phyloP scores from a whole-genome alignment of 345 rosid genomes.

The Salix brachista region DNA sequence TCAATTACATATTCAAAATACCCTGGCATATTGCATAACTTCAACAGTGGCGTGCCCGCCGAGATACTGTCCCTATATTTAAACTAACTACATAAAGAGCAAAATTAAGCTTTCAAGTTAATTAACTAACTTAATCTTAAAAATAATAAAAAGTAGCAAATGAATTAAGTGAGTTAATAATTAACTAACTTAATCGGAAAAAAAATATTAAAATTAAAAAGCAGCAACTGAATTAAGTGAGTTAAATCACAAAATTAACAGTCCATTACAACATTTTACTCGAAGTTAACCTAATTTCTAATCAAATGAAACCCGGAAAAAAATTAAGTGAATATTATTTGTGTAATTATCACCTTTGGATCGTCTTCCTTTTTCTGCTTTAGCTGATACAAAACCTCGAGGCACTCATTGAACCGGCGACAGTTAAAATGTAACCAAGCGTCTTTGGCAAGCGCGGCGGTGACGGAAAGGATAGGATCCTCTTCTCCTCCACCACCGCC shows the following conservation, averaged over 20 bases:
- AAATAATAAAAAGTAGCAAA: not conserved
- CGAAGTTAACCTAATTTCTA: not conserved
- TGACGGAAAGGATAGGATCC: conserved; percentile 20
- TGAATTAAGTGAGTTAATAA: not conserved
- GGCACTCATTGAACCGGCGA: conserved; percentile 62
- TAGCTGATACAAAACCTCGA: conserved; percentile 62
- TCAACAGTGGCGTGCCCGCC: not conserved
- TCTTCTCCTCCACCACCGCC: conserved; percentile 14
- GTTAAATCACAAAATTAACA: not conserved
- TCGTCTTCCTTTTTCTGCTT: conserved; percentile 59
- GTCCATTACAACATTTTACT: not conserved
- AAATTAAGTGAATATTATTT: not conserved
- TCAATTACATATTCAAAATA: not conserved
- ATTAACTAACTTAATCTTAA: not conserved
- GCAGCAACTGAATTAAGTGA: not conserved
- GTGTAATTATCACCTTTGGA: conserved; percentile 55
- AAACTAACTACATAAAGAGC: not conserved
- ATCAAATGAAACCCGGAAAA: not conserved
- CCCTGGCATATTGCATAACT: not conserved
- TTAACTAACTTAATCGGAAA: not conserved
- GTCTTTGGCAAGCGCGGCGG: conserved; percentile 63
- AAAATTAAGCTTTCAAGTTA: not conserved
- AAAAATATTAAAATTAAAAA: not conserved
- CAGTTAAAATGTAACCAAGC: conserved; percentile 73
- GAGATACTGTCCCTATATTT: not conserved